Evolutionary conservation across 2,329 filamentous ascomycete genomes (phyloP).

Genomic region (Epicoccum sorghinum): DNA sequence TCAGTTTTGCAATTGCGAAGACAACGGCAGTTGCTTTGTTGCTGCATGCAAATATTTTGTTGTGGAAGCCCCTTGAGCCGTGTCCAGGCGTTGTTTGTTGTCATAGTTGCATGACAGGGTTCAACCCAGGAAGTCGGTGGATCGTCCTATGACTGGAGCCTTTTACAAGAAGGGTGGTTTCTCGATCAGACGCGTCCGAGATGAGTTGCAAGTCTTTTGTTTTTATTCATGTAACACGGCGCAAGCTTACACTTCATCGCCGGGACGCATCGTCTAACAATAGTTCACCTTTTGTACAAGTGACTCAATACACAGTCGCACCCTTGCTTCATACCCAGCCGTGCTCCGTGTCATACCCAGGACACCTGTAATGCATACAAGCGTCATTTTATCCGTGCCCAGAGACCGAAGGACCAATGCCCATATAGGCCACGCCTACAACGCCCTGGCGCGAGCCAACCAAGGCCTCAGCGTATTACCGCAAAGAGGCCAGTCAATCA

Average conservation of each 20-base stretch:
- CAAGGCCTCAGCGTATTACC: conserved; percentile 21
- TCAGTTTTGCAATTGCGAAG: neutral
- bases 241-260: neutral
- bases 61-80: conserved; percentile 1
- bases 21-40: neutral
- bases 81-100: conserved; percentile 13
- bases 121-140: conserved; percentile 7
- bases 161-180: neutral
- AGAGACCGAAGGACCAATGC: conserved; percentile 11
- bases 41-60: neutral
- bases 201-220: neutral
- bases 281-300: neutral
- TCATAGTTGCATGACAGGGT: conserved; percentile 7
- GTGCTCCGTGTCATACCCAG: conserved; percentile 7
- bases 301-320: neutral
- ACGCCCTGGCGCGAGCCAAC: conserved; percentile 33
- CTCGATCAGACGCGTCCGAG: neutral
- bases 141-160: neutral
- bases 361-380: conserved; percentile 28
- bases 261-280: neutral
- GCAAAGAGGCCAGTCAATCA: conserved; percentile 16
- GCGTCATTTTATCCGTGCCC: conserved; percentile 32
- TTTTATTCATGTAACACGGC: neutral
- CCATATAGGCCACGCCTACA: conserved; percentile 19
- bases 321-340: neutral